Conservation (phyloP, 2,329 filamentous ascomycete genomes). For the Aspergillus sclerotialis region DNA sequence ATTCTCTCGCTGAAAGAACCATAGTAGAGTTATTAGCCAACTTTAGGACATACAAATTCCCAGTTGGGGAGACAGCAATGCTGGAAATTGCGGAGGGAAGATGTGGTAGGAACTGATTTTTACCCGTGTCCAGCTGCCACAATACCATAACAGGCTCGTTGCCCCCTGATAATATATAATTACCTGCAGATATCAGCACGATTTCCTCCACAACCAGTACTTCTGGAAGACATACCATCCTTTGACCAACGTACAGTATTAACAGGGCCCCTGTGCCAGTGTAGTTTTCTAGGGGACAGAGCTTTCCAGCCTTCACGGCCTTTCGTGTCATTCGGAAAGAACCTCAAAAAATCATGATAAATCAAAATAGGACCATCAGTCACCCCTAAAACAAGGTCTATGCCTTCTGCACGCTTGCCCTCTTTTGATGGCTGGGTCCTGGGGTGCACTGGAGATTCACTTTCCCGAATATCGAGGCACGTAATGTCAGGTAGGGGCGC, state of each 20-base stretch:
- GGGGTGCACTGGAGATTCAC: conserved; percentile 15
- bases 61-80: conserved; percentile 70
- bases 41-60: conserved; percentile 75
- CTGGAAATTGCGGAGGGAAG: conserved; percentile 78
- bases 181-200: conserved; percentile 49
- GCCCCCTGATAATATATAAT: conserved; percentile 91
- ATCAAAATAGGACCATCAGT: conserved; percentile 68
- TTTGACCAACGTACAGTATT: conserved; percentile 82
- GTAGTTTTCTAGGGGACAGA: conserved; percentile 58
- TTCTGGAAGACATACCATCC: conserved; percentile 57
- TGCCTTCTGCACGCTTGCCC: conserved; percentile 30
- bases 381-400: conserved; percentile 76
- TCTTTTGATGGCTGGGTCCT: conserved; percentile 7
- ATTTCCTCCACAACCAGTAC: too few species aligned
- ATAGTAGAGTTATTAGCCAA: conserved; percentile 90
- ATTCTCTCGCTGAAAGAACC: conserved; percentile 80
- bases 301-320: conserved; percentile 35
- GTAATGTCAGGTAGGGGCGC: conserved; percentile 53
- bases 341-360: conserved; percentile 67
- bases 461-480: conserved; percentile 57
- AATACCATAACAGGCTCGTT: conserved; percentile 81
- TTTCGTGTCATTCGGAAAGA: conserved; percentile 44
- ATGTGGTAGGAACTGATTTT: conserved; percentile 81
- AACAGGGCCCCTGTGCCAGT: conserved; percentile 87
- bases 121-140: conserved; percentile 87